Percentiles rank a stretch among this genome's conserved stretches.
These are phyloP conservation scores for Boletus rubroflammeus DNA, from an alignment of 768 basidiomycete species.

Conservation along the genomic window DNA sequence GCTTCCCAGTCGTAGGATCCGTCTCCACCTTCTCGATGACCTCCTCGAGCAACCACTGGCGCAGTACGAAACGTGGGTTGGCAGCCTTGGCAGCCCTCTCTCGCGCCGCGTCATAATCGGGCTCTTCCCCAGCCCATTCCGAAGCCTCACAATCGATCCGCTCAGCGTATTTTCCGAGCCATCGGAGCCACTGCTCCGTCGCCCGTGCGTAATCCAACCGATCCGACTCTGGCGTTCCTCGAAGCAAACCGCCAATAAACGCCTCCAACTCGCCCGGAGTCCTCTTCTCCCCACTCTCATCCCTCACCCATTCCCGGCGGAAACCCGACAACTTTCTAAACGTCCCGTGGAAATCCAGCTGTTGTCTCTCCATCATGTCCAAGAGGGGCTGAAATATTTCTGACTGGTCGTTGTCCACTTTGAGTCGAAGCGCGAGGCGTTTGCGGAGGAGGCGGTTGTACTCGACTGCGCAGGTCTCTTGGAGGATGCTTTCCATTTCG, in stretches of 20 bases:
- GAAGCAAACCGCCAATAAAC: constrained; percentile 46
- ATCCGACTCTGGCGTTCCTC: constrained; percentile 44
- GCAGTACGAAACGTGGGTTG: constrained; percentile 89
- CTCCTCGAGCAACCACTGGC: constrained; percentile 97
- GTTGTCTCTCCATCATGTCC: constrained; percentile 65
- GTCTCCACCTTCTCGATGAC: constrained; percentile 74
- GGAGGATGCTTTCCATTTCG: constrained; percentile 59
- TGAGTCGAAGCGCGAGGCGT: constrained; percentile 74
- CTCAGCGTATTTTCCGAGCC: constrained; percentile 60
- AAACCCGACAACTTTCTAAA: constrained; percentile 74
- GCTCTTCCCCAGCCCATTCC: constrained; percentile 40
- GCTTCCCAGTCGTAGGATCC: constrained; percentile 60
- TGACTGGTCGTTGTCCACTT: constrained; percentile 55
- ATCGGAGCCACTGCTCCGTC: constrained; percentile 50
- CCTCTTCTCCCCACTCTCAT: constrained; percentile 14
- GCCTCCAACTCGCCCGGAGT: constrained; percentile 30
- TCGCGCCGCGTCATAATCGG: constrained; percentile 45
- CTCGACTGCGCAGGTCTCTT: constrained; percentile 56
- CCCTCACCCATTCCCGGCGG: constrained; percentile 36
- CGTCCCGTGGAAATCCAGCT: constrained; percentile 85
- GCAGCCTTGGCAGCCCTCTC: constrained; percentile 48
- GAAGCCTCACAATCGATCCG: constrained; percentile 52
- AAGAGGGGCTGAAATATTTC: constrained; percentile 64
- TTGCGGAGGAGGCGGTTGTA: constrained; percentile 71
- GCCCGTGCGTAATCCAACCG: constrained; percentile 43